phyloP scores from a whole-genome alignment of 495 filamentous ascomycete species.

The Daldinia concentrica region DNA sequence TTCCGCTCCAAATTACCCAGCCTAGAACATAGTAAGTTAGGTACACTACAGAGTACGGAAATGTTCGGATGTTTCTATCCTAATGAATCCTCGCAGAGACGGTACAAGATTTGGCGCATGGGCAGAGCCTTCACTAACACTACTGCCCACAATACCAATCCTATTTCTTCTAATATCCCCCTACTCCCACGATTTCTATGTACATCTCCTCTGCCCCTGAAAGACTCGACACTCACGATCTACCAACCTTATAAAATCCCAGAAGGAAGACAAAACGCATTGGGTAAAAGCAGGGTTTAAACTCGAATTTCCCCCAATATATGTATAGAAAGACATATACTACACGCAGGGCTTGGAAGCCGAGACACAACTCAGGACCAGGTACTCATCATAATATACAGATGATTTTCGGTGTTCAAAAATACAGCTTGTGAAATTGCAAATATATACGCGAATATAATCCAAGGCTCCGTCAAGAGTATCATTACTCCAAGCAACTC shows the following conservation, averaged over 20 bases:
- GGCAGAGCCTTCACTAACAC: background rate
- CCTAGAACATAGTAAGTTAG: too few relatives aligned
- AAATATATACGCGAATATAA: background rate
- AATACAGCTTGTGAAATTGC: background rate
- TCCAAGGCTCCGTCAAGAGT: background rate
- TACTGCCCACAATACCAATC: background rate
- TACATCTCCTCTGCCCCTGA: background rate
- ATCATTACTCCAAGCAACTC: conserved; percentile 48
- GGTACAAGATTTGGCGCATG: background rate
- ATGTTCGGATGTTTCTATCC: background rate
- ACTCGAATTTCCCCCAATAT: too few relatives aligned
- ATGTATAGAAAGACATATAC: too few relatives aligned
- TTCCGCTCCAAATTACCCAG: too few relatives aligned
- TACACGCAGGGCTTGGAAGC: too few relatives aligned
- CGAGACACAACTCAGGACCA: too few relatives aligned
- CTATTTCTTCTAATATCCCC: background rate
- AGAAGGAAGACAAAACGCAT: background rate
- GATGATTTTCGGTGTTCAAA: background rate
- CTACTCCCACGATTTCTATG: background rate
- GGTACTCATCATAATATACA: background rate
- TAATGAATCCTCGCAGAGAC: background rate
- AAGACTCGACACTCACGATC: background rate
- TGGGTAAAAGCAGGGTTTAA: background rate
- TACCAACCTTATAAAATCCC: background rate
- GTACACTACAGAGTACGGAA: background rate